Conservation (phyloP, 2,329 filamentous ascomycete species). For the Pseudogymnoascus pannorum region DNA sequence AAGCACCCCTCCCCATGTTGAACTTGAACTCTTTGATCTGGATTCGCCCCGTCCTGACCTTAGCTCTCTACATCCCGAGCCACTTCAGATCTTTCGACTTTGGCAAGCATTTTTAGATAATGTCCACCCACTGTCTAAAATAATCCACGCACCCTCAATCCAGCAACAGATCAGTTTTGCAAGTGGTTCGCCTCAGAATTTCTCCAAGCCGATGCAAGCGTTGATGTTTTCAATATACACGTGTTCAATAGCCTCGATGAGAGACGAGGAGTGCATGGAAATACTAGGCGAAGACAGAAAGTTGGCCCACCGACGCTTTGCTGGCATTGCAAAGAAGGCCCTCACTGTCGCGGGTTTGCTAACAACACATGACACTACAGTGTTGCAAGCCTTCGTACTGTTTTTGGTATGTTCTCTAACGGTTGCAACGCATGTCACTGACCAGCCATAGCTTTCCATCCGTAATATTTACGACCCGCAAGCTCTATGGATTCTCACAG, state of each 20-base stretch:
- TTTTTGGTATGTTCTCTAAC: slow-evolving; percentile 49
- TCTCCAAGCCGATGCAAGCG: slow-evolving; percentile 48
- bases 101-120: slow-evolving; percentile 67
- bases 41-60: slow-evolving; percentile 34
- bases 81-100: slow-evolving; percentile 54
- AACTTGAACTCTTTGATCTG: slow-evolving; percentile 44
- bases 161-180: slow-evolving; percentile 59
- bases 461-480: slow-evolving; percentile 30
- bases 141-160: slow-evolving; percentile 59
- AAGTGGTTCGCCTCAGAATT: slow-evolving; percentile 41
- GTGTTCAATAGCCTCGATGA: slow-evolving; percentile 50
- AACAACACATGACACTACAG: slow-evolving; percentile 54
- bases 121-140: slow-evolving; percentile 60
- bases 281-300: slow-evolving; percentile 48
- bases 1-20: slow-evolving; percentile 35
- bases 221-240: slow-evolving; percentile 62
- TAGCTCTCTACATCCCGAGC: slow-evolving; percentile 44
- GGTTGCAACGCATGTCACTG: background rate
- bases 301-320: slow-evolving; percentile 45
- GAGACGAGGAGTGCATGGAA: slow-evolving; percentile 43
- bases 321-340: slow-evolving; percentile 54
- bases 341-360: slow-evolving; percentile 60
- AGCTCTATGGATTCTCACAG: slow-evolving; percentile 42
- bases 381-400: slow-evolving; percentile 60
- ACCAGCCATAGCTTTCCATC: background rate